Evolutionary conservation across 768 basidiomycete species (phyloP).

Genomic region (Termitomyces sp.): DNA sequence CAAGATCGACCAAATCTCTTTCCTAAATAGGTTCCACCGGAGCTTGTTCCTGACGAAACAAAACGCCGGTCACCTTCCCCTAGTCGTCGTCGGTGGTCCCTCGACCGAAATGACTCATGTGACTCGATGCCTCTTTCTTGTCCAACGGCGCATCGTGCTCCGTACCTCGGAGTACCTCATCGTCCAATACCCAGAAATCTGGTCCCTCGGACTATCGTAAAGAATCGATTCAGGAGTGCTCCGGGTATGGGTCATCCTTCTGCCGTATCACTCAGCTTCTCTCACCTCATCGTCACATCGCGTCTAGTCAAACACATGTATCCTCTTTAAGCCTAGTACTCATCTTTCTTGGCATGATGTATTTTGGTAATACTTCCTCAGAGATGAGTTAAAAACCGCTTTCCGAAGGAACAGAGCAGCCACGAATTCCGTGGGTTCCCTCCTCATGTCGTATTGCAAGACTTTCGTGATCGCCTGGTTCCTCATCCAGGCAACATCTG

Average conservation of each 20-base stretch:
- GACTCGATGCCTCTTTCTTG: neutral
- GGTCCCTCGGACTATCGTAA: neutral
- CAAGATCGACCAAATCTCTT: neutral
- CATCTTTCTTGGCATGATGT: neutral
- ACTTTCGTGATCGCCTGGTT: neutral
- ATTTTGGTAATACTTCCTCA: too few species aligned
- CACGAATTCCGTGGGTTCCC: neutral
- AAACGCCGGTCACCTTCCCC: neutral
- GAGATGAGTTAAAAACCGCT: neutral
- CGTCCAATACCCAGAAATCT: neutral
- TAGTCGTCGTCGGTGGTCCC: neutral
- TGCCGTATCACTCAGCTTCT: too few species aligned
- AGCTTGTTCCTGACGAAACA: neutral
- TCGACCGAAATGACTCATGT: neutral
- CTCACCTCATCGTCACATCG: neutral
- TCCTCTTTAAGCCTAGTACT: neutral
- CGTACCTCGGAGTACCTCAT: neutral
- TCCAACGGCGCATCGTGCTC: neutral
- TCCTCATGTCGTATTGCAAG: conserved; percentile 2
- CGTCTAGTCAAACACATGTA: neutral
- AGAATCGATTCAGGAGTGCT: neutral
- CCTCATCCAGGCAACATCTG: neutral
- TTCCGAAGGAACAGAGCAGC: neutral
- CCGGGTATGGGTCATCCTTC: neutral
- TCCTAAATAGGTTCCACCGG: neutral